Evolutionary conservation across 345 rosid genomes (phyloP).

Genomic region (Brassica carinata): DNA sequence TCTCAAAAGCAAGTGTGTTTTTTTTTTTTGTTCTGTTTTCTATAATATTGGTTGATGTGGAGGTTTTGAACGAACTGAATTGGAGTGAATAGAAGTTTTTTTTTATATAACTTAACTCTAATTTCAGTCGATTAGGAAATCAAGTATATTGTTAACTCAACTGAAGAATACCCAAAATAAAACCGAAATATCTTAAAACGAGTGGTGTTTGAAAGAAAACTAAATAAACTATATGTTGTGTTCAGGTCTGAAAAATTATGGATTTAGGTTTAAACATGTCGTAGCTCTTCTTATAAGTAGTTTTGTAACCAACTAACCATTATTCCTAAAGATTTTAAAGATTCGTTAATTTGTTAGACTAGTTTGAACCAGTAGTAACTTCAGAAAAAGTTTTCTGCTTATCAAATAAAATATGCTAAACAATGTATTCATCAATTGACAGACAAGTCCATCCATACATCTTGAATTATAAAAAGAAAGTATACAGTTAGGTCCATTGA

Average conservation of each 20-base stretch:
- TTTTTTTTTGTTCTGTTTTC: too few species aligned
- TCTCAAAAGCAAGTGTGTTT: background rate
- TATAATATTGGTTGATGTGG: background rate
- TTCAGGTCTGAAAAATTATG: too few species aligned
- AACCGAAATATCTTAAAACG: too few species aligned
- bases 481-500: slow-evolving; percentile 6
- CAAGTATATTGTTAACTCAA: too few species aligned
- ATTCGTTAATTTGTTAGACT: too few species aligned
- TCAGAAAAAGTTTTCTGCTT: background rate
- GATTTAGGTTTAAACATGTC: background rate
- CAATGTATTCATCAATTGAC: background rate
- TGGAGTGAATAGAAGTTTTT: too few species aligned
- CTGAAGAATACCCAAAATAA: too few species aligned
- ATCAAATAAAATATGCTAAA: background rate
- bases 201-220: too few species aligned
- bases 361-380: background rate
- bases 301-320: too few species aligned
- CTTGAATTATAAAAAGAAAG: background rate
- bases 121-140: too few species aligned
- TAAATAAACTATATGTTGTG: too few species aligned
- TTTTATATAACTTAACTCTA: too few species aligned
- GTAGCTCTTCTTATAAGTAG: background rate
- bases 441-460: background rate
- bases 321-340: background rate
- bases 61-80: background rate